Evolutionary conservation across 192 early-diverging fungal genomes (phyloP), one percentile per base, ranked within the genome.

Genomic region (Polychytrium aggregatum): DNA sequence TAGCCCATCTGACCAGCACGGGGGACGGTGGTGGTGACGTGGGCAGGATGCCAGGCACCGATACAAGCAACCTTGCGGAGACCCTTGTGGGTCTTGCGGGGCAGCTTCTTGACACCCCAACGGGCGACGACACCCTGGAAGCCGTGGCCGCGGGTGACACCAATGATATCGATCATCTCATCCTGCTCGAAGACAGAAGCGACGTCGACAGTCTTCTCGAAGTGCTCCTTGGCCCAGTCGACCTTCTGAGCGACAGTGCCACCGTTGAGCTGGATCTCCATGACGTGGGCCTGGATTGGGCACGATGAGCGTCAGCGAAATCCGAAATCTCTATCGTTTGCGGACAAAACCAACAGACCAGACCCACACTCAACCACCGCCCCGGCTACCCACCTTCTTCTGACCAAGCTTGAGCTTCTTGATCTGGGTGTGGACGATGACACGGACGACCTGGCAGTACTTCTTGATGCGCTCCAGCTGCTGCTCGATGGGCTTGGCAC

Each of bases 61-160:
- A 98, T 98, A 87, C 96, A 98, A 63, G 96, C 96, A 48, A 98
- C 93, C 86, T 98, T 98, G 65, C 96, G 87, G 64, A 98, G 85
- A 95, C 96, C 96, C 74, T 86, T 89, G 82, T 98, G 96, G 41
- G 96, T 98, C 87, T 98, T 98, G 65, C 96, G 84, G 35, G 91
- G 96, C 52, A 98, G 87, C 86, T 96, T 98, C 82, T 95, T 97
- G 76, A 89, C 92, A 64, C 96, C 96, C 92, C 92, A 98, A 84
- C 96, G 92, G 64, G 83, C 82, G 52, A 92, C 95, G 58, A 98
- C 96, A 82, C 96, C 96, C 72, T 88, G 86, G 75, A 86, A 90
- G 84, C 96, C 96, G 67, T 96, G 80, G 82, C 96, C 96, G 80
- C 96, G 92, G 79, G 96, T 97, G 42, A 97, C 90, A 62, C 86